Percentiles rank a stretch among this genome's conserved stretches.
Conservation (phyloP, 2,329 filamentous ascomycete species). For the Colletotrichum tofieldiae region DNA sequence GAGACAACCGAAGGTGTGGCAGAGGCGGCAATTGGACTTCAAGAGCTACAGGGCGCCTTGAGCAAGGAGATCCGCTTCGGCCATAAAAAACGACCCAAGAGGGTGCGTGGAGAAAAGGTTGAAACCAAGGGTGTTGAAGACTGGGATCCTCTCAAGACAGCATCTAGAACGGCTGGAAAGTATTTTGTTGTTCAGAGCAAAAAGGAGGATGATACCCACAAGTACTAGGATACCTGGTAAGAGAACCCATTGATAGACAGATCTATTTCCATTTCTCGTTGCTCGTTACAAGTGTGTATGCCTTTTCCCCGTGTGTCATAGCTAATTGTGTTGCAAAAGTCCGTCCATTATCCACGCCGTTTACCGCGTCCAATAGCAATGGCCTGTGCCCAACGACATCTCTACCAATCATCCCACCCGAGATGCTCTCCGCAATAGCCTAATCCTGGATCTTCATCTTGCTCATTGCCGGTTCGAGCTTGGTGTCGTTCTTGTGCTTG, state of each 20-base stretch:
- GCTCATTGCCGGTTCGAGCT: constrained; percentile 48
- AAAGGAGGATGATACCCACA: constrained; percentile 44
- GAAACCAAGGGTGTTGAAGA: constrained; percentile 68
- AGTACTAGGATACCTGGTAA: constrained; percentile 31
- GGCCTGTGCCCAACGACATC: constrained; percentile 26
- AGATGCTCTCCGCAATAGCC: constrained; percentile 41
- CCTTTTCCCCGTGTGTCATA: background rate
- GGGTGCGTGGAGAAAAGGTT: constrained; percentile 51
- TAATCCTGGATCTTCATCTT: constrained; percentile 45
- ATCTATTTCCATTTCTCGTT: constrained; percentile 28
- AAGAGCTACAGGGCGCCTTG: constrained; percentile 70
- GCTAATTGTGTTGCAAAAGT: constrained; percentile 24
- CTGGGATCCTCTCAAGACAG: constrained; percentile 80
- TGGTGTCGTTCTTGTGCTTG: constrained; percentile 47
- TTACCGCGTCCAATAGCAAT: constrained; percentile 17
- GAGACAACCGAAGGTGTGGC: constrained; percentile 73
- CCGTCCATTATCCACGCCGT: constrained; percentile 12
- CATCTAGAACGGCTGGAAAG: constrained; percentile 76
- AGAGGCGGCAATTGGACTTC: constrained; percentile 73
- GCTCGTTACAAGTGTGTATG: constrained; percentile 14
- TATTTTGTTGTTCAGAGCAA: constrained; percentile 85
- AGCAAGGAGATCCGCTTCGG: constrained; percentile 74
- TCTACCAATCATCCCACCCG: constrained; percentile 36
- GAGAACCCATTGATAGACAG: constrained; percentile 18
- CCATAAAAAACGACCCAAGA: constrained; percentile 62